Conservation (phyloP, 2,329 filamentous ascomycete species). For the Mycosphaerelloides madeirae region DNA sequence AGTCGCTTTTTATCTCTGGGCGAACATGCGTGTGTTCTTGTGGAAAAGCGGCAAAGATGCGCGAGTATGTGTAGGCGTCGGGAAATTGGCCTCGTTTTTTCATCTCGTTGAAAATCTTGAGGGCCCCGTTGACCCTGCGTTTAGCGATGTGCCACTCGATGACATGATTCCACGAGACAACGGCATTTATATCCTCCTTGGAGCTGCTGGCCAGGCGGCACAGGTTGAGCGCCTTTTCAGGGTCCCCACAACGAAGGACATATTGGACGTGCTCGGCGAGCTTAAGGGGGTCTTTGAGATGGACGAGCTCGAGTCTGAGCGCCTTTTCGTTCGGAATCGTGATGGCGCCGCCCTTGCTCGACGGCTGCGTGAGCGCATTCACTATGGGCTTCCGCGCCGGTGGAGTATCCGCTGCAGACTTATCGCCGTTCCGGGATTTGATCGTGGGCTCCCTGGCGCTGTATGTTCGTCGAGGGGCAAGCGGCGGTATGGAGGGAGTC, state of each 20-base stretch:
- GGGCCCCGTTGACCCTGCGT: slow-evolving; percentile 57
- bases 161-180: slow-evolving; percentile 83
- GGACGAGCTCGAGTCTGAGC: slow-evolving; percentile 55
- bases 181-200: slow-evolving; percentile 55
- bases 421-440: neutral
- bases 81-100: slow-evolving; percentile 84
- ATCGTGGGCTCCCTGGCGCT: slow-evolving; percentile 5
- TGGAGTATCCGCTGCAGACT: too few species aligned
- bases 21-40: slow-evolving; percentile 48
- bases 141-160: slow-evolving; percentile 66
- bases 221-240: slow-evolving; percentile 63
- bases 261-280: slow-evolving; percentile 64
- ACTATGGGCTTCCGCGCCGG: too few species aligned
- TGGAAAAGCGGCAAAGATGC: slow-evolving; percentile 54
- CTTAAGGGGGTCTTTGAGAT: slow-evolving; percentile 65
- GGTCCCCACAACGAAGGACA: slow-evolving; percentile 55
- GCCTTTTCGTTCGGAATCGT: slow-evolving; percentile 18
- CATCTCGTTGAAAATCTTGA: slow-evolving; percentile 97
- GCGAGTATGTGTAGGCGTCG: slow-evolving; percentile 77
- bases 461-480: slow-evolving; percentile 5
- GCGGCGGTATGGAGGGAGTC: slow-evolving; percentile 5
- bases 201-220: slow-evolving; percentile 65
- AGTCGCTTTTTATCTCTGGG: slow-evolving; percentile 34
- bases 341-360: neutral
- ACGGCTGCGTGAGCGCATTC: neutral